These are phyloP conservation scores for Cyclanthera cordifolia DNA, from an alignment of 306 rosid genomes.

Conservation along the genomic window DNA sequence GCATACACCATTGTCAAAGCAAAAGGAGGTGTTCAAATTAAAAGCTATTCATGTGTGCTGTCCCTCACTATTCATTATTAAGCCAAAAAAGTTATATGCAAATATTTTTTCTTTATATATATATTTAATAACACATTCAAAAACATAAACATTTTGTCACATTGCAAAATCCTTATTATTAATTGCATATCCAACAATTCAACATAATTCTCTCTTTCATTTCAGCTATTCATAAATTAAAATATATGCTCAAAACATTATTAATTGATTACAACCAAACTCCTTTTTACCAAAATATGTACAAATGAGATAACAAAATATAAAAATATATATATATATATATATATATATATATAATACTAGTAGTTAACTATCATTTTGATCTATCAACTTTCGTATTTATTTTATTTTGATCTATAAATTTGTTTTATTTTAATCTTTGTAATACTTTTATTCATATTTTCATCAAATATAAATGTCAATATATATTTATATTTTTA, in stretches of 20 bases:
- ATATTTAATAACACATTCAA: neutral
- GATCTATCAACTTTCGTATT: no score
- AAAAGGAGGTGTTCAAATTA: neutral
- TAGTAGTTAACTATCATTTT: no score
- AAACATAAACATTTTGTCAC: neutral
- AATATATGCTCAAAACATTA: neutral
- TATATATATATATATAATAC: no score
- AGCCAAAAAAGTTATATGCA: neutral
- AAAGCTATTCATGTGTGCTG: neutral
- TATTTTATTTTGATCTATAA: no score
- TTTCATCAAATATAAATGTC: no score
- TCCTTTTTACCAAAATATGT: neutral
- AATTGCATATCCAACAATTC: neutral
- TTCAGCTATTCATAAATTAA: neutral
- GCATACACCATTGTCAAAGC: no score
- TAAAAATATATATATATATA: neutral
- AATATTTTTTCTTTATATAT: no score
- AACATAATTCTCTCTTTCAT: neutral
- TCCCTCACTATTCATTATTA: neutral
- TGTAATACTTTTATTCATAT: no score
- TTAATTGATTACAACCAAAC: neutral
- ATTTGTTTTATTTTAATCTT: no score
- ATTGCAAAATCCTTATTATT: neutral
- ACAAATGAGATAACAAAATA: neutral
- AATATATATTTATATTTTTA: no score